Base-by-base conservation (phyloP, 1,284 basidiomycete genomes). In the Leccinum pachyderme region DNA sequence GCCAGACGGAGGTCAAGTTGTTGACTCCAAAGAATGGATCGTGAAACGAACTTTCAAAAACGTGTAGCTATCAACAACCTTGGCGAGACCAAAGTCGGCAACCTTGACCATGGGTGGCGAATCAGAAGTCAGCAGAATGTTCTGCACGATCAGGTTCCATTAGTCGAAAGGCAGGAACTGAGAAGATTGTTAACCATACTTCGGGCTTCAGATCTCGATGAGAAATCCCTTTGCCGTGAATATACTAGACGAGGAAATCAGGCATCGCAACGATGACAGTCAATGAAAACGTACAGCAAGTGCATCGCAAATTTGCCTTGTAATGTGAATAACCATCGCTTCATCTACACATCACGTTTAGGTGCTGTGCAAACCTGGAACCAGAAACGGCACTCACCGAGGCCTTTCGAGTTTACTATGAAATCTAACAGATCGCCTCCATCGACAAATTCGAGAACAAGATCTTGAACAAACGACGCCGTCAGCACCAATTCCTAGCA, bases 141-240 rank as follows among this genome's bases (percentile, higher is more conserved):
- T 93, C 81, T 86, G 53, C 31, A 49, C 18, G 11, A 51, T 37
- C 13, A 25, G 39, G 47, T 32, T 32, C 51, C 41, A 54, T 57
- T 13, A 58, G 51, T 49, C 15, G 50, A 48, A 41, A 12, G 7
- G 33, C 32, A 25, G 25, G n/a, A 44, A 8, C 27, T 48, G 2
- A 7, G 28, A 5, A 31, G 47, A 37, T 15, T 7, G 25, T 45
- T 41, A 29, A 49, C 67, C 62, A 43, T 67, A 87, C 80, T 73
- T 96, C 95, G 1, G 94, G 94, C 71, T 97, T 96, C 46, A 98
- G 75, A 72, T 97, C 94, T 33, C 95, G 88, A 73, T 97, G 94
- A 0, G 92, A 83, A 47, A 98, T 83, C 25, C 83, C 86, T 63
- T 81, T 75, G 24, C 73, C 75, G 63, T 93, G 91, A 43, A 91